Base-by-base conservation (phyloP, 176 grass and related monocot species). In the Triticum turgidum region DNA sequence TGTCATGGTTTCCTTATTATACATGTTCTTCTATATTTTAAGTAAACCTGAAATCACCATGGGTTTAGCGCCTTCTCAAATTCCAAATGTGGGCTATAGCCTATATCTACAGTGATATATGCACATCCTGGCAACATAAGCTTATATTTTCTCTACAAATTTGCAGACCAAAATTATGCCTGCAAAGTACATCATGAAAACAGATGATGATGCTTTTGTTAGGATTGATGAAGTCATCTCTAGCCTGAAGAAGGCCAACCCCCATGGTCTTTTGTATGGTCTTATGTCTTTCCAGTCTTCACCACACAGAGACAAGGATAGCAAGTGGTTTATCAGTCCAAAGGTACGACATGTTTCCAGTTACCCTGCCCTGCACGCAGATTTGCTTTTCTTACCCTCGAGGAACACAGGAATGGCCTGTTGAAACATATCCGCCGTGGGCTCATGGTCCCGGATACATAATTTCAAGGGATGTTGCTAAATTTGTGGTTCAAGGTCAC, bases 181-280 rank as follows among this genome's bases (percentile, higher is more conserved):
- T 68, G 85, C 95, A 76, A 98, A 95, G 82, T 93, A 92, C 84
- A 95, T 95, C 88, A 98, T 98, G 95, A 98, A 98, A 98, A 98
- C 91, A 84, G 95, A 98, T 87, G 95, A 98, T 44, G 95, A 98
- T 93, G 93, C 95, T 79, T 98, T 98, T 93, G 87, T 92, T 78
- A 90, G 95, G 77, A 95, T 95, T 6, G 89, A 98, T 91, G 93
- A 95, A 93, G 88, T 98, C 62, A 88, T 95, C 63, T 89, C 92
- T 29, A 95, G 70, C 65, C 76, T 98, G 66, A 95, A 88, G 68
- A 95, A 88, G 89, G 87, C 66, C 22, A 82, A 80, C 76, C 80
- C 89, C 3, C 17, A 67, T 74, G 87, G 89, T 21, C 91, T 98
- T 75, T 85, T 98, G 67, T 93, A 98, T 87, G 95, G 95, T 83